Evolutionary conservation across 2,329 filamentous ascomycete genomes (phyloP), one percentile per base, ranked within the genome.

Genomic region (Aspergillus hiratsukae): DNA sequence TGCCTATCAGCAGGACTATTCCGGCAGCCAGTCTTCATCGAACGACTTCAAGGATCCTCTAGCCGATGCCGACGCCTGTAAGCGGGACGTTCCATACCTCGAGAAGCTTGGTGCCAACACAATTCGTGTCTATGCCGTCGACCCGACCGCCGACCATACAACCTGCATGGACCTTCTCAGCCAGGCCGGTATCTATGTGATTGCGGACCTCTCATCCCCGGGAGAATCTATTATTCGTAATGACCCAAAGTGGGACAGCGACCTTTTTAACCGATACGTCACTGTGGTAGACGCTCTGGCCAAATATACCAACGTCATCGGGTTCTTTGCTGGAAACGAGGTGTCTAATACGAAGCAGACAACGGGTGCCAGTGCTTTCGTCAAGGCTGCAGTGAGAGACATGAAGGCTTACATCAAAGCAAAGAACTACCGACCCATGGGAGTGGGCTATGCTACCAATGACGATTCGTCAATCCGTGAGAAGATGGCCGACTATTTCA

Each of bases 251-350:
- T 97, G 94, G 93, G 86, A 90, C 71, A 83, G 85, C 52, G 81
- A 82, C 4, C 82, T 96, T 50, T 96, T 87, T 77, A 72, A 80
- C 46, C 89, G 90, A 60, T 97, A 97, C 80, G 89, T 86, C 56
- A 77, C 76, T 19, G 93, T 97, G 57, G 79, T 97, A 58, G 91
- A 97, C 69, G 81, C 83, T 61, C 78, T 97, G 68, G 80, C 83
- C 62, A 80, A 88, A 71, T 97, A 95, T 81, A 83, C 83, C 74
- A 97, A 97, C 78, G 86, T 89, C 50, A 85, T 97, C 60, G 93
- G 93, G 64, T 97, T 97, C 87, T 97, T 97, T 74, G 92, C 91
- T 63, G 94, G 93, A 70, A 97, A 97, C 78, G 93, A 97, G 78
- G 93, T 97, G 61, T 89, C 91, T 65, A 95, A 96, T 81, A 83